A percentile compares a stretch with the other conserved stretches of the same genome.
These are phyloP conservation scores for Jamesozyma jinghongensis DNA, from an alignment of 805 yeast species.

Conservation along the genomic window DNA sequence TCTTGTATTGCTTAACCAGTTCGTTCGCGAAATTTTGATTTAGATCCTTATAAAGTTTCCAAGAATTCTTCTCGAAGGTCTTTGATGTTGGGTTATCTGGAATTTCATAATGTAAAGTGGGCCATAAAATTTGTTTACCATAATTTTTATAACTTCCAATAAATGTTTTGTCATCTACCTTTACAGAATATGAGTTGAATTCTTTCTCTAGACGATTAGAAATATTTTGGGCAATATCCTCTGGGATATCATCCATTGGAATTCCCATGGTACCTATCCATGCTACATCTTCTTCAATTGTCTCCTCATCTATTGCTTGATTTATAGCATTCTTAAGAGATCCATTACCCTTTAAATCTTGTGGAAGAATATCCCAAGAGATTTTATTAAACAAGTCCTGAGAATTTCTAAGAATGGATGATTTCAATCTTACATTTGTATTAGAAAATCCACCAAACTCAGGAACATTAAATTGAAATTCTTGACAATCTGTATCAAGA, in stretches of 20 bases:
- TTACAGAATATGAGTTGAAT: conserved; percentile 54
- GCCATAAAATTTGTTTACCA: conserved; percentile 94
- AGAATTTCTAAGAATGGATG: conserved; percentile 30
- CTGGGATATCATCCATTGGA: conserved; percentile 79
- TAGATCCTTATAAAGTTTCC: conserved; percentile 70
- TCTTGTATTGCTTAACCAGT: conserved; percentile 55
- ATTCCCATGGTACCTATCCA: conserved; percentile 91
- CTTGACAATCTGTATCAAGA: conserved; percentile 10
- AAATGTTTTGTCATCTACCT: conserved; percentile 66
- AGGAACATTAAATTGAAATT: conserved; percentile 26
- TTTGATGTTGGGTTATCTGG: conserved; percentile 91
- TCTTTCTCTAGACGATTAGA: conserved; percentile 36
- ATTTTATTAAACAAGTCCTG: conserved; percentile 37
- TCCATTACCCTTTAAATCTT: conserved; percentile 65
- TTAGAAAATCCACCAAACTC: conserved; percentile 67
- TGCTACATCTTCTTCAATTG: conserved; percentile 32
- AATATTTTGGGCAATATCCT: conserved; percentile 45
- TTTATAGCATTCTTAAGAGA: conserved; percentile 81
- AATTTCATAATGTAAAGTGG: conserved; percentile 84
- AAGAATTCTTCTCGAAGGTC: conserved; percentile 89
- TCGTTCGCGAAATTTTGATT: conserved; percentile 75
- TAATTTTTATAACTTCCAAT: conserved; percentile 85
- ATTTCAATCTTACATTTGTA: conserved; percentile 40
- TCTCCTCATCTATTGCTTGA: conserved; percentile 40
- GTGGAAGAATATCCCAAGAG: conserved; percentile 64